These are phyloP conservation scores for Rhodotorula paludigena DNA, from an alignment of 768 basidiomycete genomes.

Conservation along the genomic window DNA sequence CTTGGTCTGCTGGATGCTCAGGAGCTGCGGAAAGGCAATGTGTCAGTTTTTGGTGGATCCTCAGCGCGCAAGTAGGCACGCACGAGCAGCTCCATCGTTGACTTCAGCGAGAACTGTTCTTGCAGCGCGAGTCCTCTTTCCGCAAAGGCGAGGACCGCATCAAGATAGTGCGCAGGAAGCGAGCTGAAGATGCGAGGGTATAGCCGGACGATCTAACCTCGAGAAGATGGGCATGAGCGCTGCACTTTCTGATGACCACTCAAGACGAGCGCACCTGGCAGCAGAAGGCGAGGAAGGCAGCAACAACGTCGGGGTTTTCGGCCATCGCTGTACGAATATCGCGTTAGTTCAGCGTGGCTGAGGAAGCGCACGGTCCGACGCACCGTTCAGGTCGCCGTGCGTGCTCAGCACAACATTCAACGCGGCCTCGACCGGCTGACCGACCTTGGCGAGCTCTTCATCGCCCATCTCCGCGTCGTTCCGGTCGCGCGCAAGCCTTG, in stretches of 20 bases:
- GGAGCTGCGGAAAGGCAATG: constrained; percentile 12
- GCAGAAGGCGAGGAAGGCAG: constrained; percentile 48
- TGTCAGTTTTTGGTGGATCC: not conserved
- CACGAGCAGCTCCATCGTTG: constrained; percentile 48
- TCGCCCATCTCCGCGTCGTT: constrained; percentile 14
- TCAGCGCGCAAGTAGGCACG: constrained; percentile 29
- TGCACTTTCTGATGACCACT: too few relatives aligned
- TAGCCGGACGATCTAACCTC: constrained; percentile 24
- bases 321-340: constrained; percentile 34
- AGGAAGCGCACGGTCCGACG: not conserved
- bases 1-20: constrained; percentile 32
- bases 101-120: constrained; percentile 49
- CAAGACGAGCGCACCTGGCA: constrained; percentile 44
- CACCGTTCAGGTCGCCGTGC: constrained; percentile 1
- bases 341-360: too few relatives aligned
- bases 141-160: constrained; percentile 46
- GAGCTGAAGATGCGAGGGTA: constrained; percentile 45
- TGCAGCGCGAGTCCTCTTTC: constrained; percentile 47
- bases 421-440: constrained; percentile 18
- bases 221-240: too few relatives aligned
- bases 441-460: constrained; percentile 9
- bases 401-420: constrained; percentile 12
- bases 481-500: constrained; percentile 40
- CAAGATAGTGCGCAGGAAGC: constrained; percentile 42
- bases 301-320: constrained; percentile 49